A percentile compares a stretch with the other conserved stretches of the same genome.
Evolutionary conservation across 345 rosid species (phyloP).

Genomic region (Lumnitzera racemosa): DNA sequence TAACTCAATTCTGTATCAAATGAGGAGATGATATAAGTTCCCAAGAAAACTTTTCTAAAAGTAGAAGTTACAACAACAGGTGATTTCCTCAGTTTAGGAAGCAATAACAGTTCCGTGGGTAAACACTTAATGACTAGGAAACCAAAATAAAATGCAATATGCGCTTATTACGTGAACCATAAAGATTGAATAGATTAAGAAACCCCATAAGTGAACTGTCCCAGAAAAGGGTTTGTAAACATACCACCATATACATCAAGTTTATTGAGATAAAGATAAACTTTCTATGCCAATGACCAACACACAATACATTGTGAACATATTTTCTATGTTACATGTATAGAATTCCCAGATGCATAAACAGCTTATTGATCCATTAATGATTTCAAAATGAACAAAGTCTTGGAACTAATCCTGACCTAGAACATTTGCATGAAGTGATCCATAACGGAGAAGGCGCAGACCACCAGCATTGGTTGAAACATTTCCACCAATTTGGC

Average conservation of each 20-base stretch:
- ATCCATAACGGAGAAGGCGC: constrained; percentile 93
- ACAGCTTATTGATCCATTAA: constrained; percentile 2
- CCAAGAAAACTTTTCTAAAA: too few species aligned
- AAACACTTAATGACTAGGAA: too few species aligned
- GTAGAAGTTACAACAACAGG: too few species aligned
- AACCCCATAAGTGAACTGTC: neutral
- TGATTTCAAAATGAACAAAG: constrained; percentile 2
- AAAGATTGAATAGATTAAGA: neutral
- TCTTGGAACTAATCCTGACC: constrained; percentile 33
- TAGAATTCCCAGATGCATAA: neutral
- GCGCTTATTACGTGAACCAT: neutral
- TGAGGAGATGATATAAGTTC: too few species aligned
- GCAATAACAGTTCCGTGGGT: too few species aligned
- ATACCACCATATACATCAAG: too few species aligned
- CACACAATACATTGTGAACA: too few species aligned
- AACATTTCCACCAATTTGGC: constrained; percentile 98
- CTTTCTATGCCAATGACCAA: too few species aligned
- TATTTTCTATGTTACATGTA: neutral
- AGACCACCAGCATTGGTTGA: constrained; percentile 99
- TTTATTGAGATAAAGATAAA: too few species aligned
- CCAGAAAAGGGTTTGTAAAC: too few species aligned
- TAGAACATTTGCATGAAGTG: constrained; percentile 83
- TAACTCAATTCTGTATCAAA: too few species aligned
- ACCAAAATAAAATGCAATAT: neutral
- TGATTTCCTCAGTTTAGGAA: too few species aligned